phyloP scores from a whole-genome alignment of 2,329 filamentous ascomycete genomes.

The Graphilbum sp. region DNA sequence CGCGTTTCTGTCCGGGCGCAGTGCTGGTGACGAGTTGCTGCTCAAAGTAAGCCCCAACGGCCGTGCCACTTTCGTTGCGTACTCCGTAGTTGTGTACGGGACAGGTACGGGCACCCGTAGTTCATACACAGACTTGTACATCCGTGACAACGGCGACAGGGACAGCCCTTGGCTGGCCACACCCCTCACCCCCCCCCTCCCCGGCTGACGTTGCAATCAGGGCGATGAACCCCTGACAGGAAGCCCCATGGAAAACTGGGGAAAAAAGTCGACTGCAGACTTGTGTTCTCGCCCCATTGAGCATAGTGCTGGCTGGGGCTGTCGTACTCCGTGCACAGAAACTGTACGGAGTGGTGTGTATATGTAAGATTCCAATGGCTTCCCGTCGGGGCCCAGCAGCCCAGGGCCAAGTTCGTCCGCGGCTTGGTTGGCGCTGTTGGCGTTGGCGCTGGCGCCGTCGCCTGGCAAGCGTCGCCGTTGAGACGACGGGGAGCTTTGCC shows the following conservation, averaged over 20 bases:
- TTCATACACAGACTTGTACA: too few relatives aligned
- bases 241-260: constrained; percentile 4
- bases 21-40: too few relatives aligned
- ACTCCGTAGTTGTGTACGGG: too few relatives aligned
- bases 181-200: constrained; percentile 2
- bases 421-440: too few relatives aligned
- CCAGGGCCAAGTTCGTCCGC: too few relatives aligned
- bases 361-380: too few relatives aligned
- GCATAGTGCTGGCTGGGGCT: neutral
- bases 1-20: too few relatives aligned
- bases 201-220: constrained; percentile 2
- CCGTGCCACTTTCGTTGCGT: too few relatives aligned
- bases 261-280: constrained; percentile 1
- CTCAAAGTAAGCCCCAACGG: too few relatives aligned
- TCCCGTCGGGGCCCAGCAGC: too few relatives aligned
- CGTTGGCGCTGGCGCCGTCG: neutral
- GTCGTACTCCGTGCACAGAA: neutral
- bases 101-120: too few relatives aligned
- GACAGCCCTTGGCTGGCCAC: neutral
- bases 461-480: constrained; percentile 2
- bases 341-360: too few relatives aligned
- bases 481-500: constrained; percentile 2
- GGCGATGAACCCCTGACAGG: neutral
- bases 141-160: neutral
- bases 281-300: neutral